Conservation (phyloP, 2,329 filamentous ascomycete species). For the Aspergillus felis region DNA sequence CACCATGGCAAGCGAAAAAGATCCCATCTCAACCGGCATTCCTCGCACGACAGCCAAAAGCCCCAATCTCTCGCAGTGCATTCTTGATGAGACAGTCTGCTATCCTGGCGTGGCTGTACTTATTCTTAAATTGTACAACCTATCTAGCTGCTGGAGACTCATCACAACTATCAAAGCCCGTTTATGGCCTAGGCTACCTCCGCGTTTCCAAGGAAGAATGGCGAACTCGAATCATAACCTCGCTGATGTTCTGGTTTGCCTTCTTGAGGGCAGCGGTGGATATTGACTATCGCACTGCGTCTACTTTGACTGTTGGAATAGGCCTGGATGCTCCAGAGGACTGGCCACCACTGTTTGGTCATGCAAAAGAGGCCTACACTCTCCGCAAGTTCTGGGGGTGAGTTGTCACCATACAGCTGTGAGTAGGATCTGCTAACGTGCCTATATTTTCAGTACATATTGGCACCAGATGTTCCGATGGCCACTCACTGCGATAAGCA, state of each 20-base stretch:
- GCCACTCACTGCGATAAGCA: constrained; percentile 17
- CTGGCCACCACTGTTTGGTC: constrained; percentile 23
- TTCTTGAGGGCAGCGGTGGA: constrained; percentile 16
- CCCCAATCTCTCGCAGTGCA: neutral
- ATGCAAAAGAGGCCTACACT: constrained; percentile 21
- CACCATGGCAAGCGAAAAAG: constrained; percentile 20
- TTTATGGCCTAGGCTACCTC: constrained; percentile 5
- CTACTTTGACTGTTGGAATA: constrained; percentile 16
- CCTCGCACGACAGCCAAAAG: neutral
- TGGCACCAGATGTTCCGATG: constrained; percentile 28
- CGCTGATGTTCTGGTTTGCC: constrained; percentile 14
- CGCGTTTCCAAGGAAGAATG: constrained; percentile 8
- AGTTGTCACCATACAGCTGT: constrained; percentile 1
- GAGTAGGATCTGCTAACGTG: neutral
- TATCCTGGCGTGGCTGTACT: constrained; percentile 19
- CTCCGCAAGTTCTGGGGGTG: constrained; percentile 27
- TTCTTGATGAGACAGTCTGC: constrained; percentile 19
- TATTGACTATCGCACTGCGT: constrained; percentile 14
- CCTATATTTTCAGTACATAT: constrained; percentile 17
- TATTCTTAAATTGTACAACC: constrained; percentile 11
- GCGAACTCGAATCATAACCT: constrained; percentile 7
- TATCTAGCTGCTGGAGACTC: neutral
- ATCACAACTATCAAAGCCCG: neutral
- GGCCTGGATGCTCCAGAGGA: constrained; percentile 12
- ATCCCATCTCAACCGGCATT: constrained; percentile 9